These are phyloP conservation scores for Arthromyces matolae DNA, from an alignment of 768 basidiomycete genomes.

Conservation along the genomic window DNA sequence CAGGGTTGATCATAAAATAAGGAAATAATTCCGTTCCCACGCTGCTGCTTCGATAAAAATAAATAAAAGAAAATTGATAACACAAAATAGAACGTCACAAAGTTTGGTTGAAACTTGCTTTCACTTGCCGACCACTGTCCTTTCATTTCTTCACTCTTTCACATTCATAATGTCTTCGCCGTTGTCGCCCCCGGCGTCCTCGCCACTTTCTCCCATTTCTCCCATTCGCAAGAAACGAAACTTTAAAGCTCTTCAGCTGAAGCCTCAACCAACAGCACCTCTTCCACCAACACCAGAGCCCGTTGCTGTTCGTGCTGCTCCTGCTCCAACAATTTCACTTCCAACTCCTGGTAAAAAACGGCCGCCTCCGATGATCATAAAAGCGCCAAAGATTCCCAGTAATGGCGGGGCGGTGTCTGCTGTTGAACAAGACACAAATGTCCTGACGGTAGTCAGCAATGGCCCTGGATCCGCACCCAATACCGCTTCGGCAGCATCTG, in stretches of 20 bases:
- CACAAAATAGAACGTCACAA: slow-evolving; percentile 1
- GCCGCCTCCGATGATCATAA: slow-evolving; percentile 80
- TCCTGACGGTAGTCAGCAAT: slow-evolving; percentile 45
- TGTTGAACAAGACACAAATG: slow-evolving; percentile 37
- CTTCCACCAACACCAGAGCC: slow-evolving; percentile 34
- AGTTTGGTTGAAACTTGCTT: too few species aligned
- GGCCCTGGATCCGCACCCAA: slow-evolving; percentile 51
- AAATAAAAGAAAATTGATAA: slow-evolving; percentile 9
- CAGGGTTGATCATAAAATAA: not conserved
- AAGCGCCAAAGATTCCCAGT: slow-evolving; percentile 62
- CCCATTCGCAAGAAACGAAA: slow-evolving; percentile 89
- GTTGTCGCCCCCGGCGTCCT: slow-evolving; percentile 12
- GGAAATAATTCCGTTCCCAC: slow-evolving; percentile 11
- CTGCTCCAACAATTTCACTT: slow-evolving; percentile 44
- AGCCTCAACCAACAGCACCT: slow-evolving; percentile 43
- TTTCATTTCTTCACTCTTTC: slow-evolving; percentile 2
- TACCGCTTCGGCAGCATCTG: slow-evolving; percentile 45
- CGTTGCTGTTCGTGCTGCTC: slow-evolving; percentile 45
- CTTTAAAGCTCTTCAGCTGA: slow-evolving; percentile 81
- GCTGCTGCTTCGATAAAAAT: slow-evolving; percentile 15
- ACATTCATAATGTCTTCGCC: slow-evolving; percentile 8
- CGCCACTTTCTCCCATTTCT: slow-evolving; percentile 14
- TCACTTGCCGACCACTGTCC: slow-evolving; percentile 8
- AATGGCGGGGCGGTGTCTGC: slow-evolving; percentile 37
- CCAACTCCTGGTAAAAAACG: slow-evolving; percentile 51